A percentile compares a stretch with the other conserved stretches of the same genome.
Conservation (phyloP, 805 yeast genomes). For the Yamadazyma akitaensis region DNA sequence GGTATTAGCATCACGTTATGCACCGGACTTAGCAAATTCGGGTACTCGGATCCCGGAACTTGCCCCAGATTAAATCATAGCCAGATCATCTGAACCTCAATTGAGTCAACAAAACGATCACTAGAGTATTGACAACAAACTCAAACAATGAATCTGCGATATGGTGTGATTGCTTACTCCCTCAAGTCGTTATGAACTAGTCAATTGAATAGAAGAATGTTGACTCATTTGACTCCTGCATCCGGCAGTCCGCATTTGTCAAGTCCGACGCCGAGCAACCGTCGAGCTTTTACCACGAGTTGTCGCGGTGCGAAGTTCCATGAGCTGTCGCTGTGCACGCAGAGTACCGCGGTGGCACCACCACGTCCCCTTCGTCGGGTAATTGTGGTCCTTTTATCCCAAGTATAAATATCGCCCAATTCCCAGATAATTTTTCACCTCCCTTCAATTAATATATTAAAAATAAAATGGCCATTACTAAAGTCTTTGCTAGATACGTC, state of each 20-base stretch:
- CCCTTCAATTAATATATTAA: neutral
- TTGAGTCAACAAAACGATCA: no score
- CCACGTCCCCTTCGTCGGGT: constrained; percentile 9
- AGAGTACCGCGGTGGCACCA: neutral
- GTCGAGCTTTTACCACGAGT: neutral
- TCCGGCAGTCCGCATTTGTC: neutral
- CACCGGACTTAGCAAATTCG: neutral
- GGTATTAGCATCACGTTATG: neutral
- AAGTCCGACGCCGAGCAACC: constrained; percentile 4
- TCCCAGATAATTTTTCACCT: constrained; percentile 3
- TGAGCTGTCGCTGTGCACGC: neutral
- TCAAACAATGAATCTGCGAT: no score
- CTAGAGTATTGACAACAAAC: no score
- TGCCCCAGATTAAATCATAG: neutral
- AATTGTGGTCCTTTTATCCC: constrained; percentile 12
- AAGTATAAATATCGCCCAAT: constrained; percentile 8
- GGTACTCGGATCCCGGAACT: neutral
- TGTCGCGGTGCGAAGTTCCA: neutral
- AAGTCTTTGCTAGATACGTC: constrained; percentile 92
- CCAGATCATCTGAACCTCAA: no score
- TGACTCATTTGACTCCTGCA: neutral
- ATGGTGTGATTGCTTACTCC: no score
- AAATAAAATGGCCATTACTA: constrained; percentile 70
- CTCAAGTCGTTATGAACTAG: no score
- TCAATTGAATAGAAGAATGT: no score